Conservation (phyloP, 2,329 filamentous ascomycete species). For the Cladosporium sp. region DNA sequence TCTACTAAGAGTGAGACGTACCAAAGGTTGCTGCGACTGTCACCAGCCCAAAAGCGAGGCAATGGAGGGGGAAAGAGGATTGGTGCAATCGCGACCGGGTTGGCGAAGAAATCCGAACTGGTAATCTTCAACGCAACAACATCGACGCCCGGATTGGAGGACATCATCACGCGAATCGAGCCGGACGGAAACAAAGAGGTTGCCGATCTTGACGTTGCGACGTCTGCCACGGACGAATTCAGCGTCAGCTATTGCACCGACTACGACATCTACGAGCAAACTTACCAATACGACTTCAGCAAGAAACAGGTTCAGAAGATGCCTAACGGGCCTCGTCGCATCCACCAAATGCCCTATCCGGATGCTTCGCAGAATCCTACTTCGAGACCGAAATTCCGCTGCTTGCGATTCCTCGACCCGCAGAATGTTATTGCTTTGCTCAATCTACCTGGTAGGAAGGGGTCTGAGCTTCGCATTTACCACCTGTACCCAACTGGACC, state of each 20-base stretch:
- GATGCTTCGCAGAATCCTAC: constrained; percentile 19
- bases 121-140: constrained; percentile 70
- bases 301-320: constrained; percentile 34
- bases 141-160: constrained; percentile 45
- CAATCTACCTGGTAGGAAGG: constrained; percentile 52
- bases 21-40: constrained; percentile 56
- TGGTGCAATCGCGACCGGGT: constrained; percentile 73
- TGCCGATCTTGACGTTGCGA: constrained; percentile 66
- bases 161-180: constrained; percentile 52
- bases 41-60: constrained; percentile 46
- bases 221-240: constrained; percentile 61
- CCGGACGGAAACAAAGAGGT: constrained; percentile 53
- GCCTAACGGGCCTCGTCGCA: constrained; percentile 40
- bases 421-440: constrained; percentile 51
- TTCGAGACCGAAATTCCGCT: constrained; percentile 49
- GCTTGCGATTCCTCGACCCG: constrained; percentile 52
- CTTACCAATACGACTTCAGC: constrained; percentile 49
- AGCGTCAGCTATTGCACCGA: constrained; percentile 76
- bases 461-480: constrained; percentile 54
- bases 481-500: constrained; percentile 57
- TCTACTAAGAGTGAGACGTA: constrained; percentile 53
- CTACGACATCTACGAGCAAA: constrained; percentile 66
- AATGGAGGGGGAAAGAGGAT: constrained; percentile 57
- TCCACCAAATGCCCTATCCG: constrained; percentile 39
- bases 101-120: constrained; percentile 69